A percentile compares a stretch with the other conserved stretches of the same genome.
Conservation (phyloP, 2,329 filamentous ascomycete species). For the Nemania bipapillata region DNA sequence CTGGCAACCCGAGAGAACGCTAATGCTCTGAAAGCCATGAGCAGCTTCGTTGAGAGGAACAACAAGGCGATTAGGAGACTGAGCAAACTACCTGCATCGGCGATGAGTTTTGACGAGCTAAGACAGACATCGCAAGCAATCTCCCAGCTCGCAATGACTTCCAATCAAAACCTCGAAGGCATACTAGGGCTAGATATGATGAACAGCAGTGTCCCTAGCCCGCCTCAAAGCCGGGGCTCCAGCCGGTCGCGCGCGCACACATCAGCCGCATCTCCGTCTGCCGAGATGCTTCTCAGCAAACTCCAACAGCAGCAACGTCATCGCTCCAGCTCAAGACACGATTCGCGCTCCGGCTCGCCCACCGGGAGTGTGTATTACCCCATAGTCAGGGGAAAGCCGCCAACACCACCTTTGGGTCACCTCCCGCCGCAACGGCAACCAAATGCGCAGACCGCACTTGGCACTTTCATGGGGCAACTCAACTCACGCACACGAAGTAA, state of each 20-base stretch:
- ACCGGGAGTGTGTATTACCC: slow-evolving; percentile 23
- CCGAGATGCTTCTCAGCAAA: slow-evolving; percentile 43
- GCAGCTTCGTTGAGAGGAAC: slow-evolving; percentile 57
- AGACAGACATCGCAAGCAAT: slow-evolving; percentile 44
- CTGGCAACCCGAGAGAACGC: slow-evolving; percentile 58
- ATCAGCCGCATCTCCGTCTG: slow-evolving; percentile 30
- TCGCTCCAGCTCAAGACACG: slow-evolving; percentile 31
- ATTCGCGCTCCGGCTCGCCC: slow-evolving; percentile 35
- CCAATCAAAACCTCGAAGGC: slow-evolving; percentile 21
- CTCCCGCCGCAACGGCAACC: background rate
- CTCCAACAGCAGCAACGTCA: slow-evolving; percentile 36
- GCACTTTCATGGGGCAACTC: slow-evolving; percentile 14
- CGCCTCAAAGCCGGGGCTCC: slow-evolving; percentile 52
- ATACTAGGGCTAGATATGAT: background rate
- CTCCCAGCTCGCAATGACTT: slow-evolving; percentile 26
- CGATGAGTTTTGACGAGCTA: slow-evolving; percentile 51
- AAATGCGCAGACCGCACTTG: background rate
- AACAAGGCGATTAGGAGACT: slow-evolving; percentile 57
- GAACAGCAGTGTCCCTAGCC: slow-evolving; percentile 45
- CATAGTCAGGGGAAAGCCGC: slow-evolving; percentile 11
- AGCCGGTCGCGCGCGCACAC: slow-evolving; percentile 47
- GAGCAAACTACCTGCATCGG: slow-evolving; percentile 54
- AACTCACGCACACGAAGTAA: slow-evolving; percentile 22
- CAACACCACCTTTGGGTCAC: slow-evolving; percentile 10
- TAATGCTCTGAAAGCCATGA: slow-evolving; percentile 59